Percentiles rank a stretch among this genome's conserved stretches.
phyloP scores from a whole-genome alignment of 495 filamentous ascomycete genomes.

The Aspergillus steynii region DNA sequence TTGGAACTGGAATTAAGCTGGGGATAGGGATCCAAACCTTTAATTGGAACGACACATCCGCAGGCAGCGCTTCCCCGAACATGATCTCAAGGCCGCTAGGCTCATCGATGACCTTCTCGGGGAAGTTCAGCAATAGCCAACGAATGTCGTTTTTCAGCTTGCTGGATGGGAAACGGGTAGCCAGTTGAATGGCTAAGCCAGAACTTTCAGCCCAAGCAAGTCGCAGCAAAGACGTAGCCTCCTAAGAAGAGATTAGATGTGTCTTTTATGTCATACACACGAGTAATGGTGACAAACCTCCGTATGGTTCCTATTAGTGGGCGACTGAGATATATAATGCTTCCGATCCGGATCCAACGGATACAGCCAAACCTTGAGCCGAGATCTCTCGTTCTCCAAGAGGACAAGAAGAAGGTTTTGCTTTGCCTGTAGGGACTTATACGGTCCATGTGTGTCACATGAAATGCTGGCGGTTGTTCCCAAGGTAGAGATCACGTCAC shows the following conservation, averaged over 20 bases:
- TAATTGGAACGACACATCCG: slow-evolving; percentile 79
- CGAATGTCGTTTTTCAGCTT: slow-evolving; percentile 74
- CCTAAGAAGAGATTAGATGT: slow-evolving; percentile 27
- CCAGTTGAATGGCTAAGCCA: slow-evolving; percentile 79
- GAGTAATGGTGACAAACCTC: slow-evolving; percentile 27
- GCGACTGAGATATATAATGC: slow-evolving; percentile 47
- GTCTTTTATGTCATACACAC: not conserved
- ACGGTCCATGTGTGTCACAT: slow-evolving; percentile 48
- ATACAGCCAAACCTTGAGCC: slow-evolving; percentile 86
- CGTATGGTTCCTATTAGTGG: slow-evolving; percentile 29
- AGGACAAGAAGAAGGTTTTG: slow-evolving; percentile 77
- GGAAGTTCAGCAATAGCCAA: slow-evolving; percentile 74
- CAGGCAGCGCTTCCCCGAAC: slow-evolving; percentile 71
- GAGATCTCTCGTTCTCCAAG: slow-evolving; percentile 79
- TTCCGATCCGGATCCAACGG: slow-evolving; percentile 72
- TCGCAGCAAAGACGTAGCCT: slow-evolving; percentile 56
- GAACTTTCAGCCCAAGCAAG: slow-evolving; percentile 86
- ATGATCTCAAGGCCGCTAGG: slow-evolving; percentile 81
- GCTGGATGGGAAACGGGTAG: slow-evolving; percentile 72
- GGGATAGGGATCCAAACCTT: slow-evolving; percentile 54
- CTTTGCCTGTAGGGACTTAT: slow-evolving; percentile 70
- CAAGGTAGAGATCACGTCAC: slow-evolving; percentile 70
- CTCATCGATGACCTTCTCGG: slow-evolving; percentile 75
- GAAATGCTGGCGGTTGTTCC: slow-evolving; percentile 57
- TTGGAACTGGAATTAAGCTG: slow-evolving; percentile 1